These are phyloP conservation scores for Microsporum canis DNA, from an alignment of 2,329 filamentous ascomycete genomes.

Conservation along the genomic window DNA sequence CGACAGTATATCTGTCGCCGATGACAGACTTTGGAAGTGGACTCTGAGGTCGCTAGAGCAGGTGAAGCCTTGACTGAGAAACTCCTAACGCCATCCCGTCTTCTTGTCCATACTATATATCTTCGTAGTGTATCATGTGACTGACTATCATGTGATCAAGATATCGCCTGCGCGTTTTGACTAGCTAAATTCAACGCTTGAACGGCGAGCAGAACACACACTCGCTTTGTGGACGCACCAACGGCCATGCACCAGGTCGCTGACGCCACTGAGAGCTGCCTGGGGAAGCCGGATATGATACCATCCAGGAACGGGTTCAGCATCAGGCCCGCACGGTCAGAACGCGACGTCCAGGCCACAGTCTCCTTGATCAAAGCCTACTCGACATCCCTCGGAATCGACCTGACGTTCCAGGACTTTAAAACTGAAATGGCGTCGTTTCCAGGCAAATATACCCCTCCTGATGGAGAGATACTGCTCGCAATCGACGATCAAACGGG, in stretches of 20 bases:
- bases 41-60: conserved; percentile 7
- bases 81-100: too few species aligned
- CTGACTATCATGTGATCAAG: too few species aligned
- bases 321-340: conserved; percentile 10
- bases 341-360: conserved; percentile 6
- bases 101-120: too few species aligned
- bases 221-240: too few species aligned
- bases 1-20: conserved; percentile 6
- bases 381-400: conserved; percentile 38
- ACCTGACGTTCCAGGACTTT: conserved; percentile 49
- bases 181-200: too few species aligned
- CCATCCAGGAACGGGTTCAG: background rate
- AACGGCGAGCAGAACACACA: too few species aligned
- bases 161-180: too few species aligned
- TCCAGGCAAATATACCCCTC: conserved; percentile 43
- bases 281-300: background rate
- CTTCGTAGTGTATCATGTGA: too few species aligned
- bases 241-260: background rate
- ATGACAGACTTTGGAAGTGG: conserved; percentile 8
- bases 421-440: conserved; percentile 41
- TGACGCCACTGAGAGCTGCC: background rate
- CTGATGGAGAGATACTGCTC: conserved; percentile 10
- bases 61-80: background rate
- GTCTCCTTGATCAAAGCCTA: conserved; percentile 33
- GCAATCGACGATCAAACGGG: conserved; percentile 6